Conservation (phyloP, 495 filamentous ascomycete species). For the Penicillium psychrofluorescens region DNA sequence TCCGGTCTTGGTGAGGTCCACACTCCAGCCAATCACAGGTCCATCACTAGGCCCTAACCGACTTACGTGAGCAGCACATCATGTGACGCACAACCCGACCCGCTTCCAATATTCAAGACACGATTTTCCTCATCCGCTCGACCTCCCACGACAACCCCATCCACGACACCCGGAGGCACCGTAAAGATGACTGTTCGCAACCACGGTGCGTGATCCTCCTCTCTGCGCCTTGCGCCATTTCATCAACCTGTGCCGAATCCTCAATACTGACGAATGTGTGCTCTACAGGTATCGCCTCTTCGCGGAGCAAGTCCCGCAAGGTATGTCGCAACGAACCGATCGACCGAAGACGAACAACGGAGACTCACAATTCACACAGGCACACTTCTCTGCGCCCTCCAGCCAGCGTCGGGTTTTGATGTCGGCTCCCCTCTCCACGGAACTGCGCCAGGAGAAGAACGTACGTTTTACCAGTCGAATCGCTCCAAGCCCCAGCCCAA, state of each 20-base stretch:
- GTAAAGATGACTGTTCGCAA: slow-evolving; percentile 18
- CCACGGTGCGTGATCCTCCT: slow-evolving; percentile 26
- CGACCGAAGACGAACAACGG: too few species aligned
- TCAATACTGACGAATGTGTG: slow-evolving; percentile 18
- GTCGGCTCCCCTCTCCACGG: slow-evolving; percentile 89
- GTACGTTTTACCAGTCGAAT: slow-evolving; percentile 41
- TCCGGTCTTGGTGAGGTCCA: too few species aligned
- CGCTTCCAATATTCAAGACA: background rate
- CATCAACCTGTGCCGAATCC: slow-evolving; percentile 34
- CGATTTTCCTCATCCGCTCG: background rate
- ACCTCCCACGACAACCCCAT: slow-evolving; percentile 5
- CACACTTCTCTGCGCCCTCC: slow-evolving; percentile 89
- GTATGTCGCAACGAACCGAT: too few species aligned
- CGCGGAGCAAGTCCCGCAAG: slow-evolving; percentile 95
- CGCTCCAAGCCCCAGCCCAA: slow-evolving; percentile 2
- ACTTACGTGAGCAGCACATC: background rate
- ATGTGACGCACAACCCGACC: background rate
- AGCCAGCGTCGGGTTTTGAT: slow-evolving; percentile 87
- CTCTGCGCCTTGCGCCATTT: slow-evolving; percentile 5
- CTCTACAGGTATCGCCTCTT: slow-evolving; percentile 60
- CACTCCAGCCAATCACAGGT: too few species aligned
- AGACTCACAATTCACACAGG: slow-evolving; percentile 11
- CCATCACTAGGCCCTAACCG: background rate
- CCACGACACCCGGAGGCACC: slow-evolving; percentile 10
- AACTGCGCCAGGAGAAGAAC: slow-evolving; percentile 92